Evolutionary conservation across 1,284 basidiomycete species (phyloP).

Genomic region (Mycena sp.): DNA sequence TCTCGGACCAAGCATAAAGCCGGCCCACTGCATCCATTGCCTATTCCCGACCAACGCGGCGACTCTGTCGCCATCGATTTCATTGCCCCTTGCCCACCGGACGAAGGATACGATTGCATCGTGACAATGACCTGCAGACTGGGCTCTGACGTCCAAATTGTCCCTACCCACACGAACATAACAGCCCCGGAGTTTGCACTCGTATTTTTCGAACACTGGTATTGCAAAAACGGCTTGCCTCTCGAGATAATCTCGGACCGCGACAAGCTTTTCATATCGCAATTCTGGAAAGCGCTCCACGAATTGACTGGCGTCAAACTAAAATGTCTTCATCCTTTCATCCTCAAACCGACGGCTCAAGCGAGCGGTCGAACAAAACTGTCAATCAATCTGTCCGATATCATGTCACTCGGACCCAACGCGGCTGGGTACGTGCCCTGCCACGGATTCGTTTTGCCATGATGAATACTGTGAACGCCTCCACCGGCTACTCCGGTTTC

Average conservation of each 20-base stretch:
- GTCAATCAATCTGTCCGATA: conserved; percentile 23
- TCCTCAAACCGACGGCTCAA: conserved; percentile 43
- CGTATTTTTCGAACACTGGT: conserved; percentile 43
- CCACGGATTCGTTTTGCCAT: conserved; percentile 48
- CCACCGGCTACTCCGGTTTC: conserved; percentile 48
- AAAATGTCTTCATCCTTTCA: conserved; percentile 46
- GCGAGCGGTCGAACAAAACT: conserved; percentile 24
- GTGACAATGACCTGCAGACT: conserved; percentile 51
- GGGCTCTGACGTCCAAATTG: conserved; percentile 46
- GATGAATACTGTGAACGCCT: conserved; percentile 45
- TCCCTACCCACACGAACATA: conserved; percentile 34
- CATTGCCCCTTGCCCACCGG: conserved; percentile 41
- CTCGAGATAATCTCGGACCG: conserved; percentile 36
- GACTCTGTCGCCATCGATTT: conserved; percentile 44
- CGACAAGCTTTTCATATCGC: conserved; percentile 36
- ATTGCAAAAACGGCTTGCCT: conserved; percentile 44
- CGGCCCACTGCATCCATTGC: conserved; percentile 43
- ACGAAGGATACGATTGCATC: conserved; percentile 43
- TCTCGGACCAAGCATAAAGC: background rate
- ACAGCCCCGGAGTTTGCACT: conserved; percentile 42
- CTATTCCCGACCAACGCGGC: conserved; percentile 35
- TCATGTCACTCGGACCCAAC: conserved; percentile 43
- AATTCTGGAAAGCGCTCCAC: conserved; percentile 33
- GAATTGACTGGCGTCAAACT: conserved; percentile 40
- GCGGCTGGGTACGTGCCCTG: conserved; percentile 45